Evolutionary conservation across 306 rosid species (phyloP), one percentile per base, ranked within the genome.

Genomic region (Lathyrus aphaca): DNA sequence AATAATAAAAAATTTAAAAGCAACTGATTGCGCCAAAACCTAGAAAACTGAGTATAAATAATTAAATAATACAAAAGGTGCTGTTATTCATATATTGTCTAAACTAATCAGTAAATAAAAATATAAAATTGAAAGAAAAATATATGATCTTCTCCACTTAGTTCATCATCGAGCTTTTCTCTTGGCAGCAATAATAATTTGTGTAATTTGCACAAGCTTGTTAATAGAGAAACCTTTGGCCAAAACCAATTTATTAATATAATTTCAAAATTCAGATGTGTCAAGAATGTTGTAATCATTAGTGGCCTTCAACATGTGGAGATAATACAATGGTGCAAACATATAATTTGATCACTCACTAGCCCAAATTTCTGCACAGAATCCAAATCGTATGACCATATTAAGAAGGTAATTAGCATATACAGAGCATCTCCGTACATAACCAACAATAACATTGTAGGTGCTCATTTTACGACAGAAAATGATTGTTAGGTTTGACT

Each of bases 221-320:
- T 30, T 17, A 27, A 69, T 35, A 60, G 46, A 71, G 15, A 30
- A 58, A 44, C 30, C 48, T 58, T 17, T 15, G 43, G 21, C 15
- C 15, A 58, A 71, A 60, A 17, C 42, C 18, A 39, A n/a, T 27
- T 40, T 12, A 70, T 10, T 2, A 58, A 12, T 3, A 17, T 58
- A 21, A 32, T 71, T 70, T 43, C 23, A 71, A 32, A 55, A 55
- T 25, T 14, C 62, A 55, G 18, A 17, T 44, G 23, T 8, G 43
- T 10, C 18, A 4, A 17, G 4, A 38, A 61, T 17, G 32, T 30
- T 32, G 44, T 32, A 30, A 61, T 10, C 48, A 60, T 60, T 10
- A 15, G 38, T 38, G 30, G 49, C 49, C 67, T 12, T 25, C 27
- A 32, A 6, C 38, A 6, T 6, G 1, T 32, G 38, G 39, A 35